Percentiles rank a stretch among this genome's conserved stretches.
Conservation (phyloP, 1,139 yeast species). For the Lipomyces yarrowii region DNA sequence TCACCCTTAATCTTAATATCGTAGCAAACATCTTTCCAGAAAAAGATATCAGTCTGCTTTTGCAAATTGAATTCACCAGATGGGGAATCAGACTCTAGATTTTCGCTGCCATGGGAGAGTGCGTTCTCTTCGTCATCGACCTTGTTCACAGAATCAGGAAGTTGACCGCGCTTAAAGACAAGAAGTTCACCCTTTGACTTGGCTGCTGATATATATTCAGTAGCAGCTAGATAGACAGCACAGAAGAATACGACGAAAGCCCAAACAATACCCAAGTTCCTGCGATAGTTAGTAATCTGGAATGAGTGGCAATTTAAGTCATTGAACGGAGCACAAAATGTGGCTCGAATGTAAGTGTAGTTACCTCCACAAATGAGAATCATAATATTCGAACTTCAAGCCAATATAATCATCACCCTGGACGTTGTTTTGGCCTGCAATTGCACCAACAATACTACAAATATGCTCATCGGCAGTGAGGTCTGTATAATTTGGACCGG, state of each 20-base stretch:
- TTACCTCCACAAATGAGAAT: constrained; percentile 79
- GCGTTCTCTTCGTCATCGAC: constrained; percentile 19
- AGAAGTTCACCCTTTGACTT: constrained; percentile 59
- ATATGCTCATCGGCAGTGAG: constrained; percentile 49
- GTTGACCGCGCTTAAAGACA: constrained; percentile 53
- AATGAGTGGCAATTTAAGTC: no score
- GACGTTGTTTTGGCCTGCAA: constrained; percentile 57
- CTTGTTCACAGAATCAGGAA: constrained; percentile 19
- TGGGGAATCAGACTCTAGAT: constrained; percentile 38
- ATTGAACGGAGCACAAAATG: no score
- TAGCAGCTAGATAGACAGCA: constrained; percentile 55
- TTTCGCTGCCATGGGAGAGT: constrained; percentile 17
- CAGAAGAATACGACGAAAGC: constrained; percentile 58
- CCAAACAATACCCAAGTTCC: constrained; percentile 51
- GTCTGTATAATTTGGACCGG: constrained; percentile 52
- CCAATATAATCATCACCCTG: constrained; percentile 62
- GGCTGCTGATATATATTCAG: constrained; percentile 55
- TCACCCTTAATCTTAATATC: constrained; percentile 51
- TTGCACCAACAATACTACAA: constrained; percentile 66
- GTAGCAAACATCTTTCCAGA: constrained; percentile 53
- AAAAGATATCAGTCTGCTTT: constrained; percentile 49
- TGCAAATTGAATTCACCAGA: constrained; percentile 60
- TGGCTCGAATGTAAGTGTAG: constrained; percentile 49
- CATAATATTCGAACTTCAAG: constrained; percentile 51
- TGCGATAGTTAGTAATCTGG: constrained; percentile 49